Percentiles rank a stretch among this genome's conserved stretches.
Conservation (phyloP, 495 filamentous ascomycete species). For the Neurospora sp. region DNA sequence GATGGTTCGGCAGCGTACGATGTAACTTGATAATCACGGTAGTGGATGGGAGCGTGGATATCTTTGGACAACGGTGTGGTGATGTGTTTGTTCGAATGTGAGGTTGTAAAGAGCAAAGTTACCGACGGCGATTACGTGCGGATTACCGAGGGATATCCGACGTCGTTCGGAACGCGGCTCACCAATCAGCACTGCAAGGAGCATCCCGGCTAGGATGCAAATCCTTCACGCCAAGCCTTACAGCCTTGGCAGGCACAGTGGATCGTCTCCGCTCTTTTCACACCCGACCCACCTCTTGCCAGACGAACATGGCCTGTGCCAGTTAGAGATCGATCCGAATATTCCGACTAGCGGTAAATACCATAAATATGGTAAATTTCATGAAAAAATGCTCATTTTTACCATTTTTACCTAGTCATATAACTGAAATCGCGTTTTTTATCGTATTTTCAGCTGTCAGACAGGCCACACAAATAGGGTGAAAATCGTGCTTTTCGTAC, state of each 20-base stretch:
- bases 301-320: neutral
- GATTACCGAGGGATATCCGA: neutral
- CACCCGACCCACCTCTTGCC: neutral
- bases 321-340: too few species aligned
- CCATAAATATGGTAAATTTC: too few species aligned
- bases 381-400: too few species aligned
- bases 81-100: neutral
- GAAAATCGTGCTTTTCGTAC: too few species aligned
- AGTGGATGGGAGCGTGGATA: neutral
- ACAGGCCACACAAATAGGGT: too few species aligned
- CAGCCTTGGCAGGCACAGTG: neutral
- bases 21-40: neutral
- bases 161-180: neutral
- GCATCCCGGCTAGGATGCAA: neutral
- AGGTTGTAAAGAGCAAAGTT: neutral
- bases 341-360: too few species aligned
- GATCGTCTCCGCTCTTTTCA: neutral
- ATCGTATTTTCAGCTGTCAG: too few species aligned
- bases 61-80: neutral
- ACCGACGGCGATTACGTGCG: neutral
- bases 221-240: neutral
- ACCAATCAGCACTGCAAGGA: neutral
- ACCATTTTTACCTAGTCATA: too few species aligned
- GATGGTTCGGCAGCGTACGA: neutral
- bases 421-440: too few species aligned